Evolutionary conservation across 2,329 filamentous ascomycete genomes (phyloP), one percentile per base, ranked within the genome.

Genomic region (Xylariaceae sp.): DNA sequence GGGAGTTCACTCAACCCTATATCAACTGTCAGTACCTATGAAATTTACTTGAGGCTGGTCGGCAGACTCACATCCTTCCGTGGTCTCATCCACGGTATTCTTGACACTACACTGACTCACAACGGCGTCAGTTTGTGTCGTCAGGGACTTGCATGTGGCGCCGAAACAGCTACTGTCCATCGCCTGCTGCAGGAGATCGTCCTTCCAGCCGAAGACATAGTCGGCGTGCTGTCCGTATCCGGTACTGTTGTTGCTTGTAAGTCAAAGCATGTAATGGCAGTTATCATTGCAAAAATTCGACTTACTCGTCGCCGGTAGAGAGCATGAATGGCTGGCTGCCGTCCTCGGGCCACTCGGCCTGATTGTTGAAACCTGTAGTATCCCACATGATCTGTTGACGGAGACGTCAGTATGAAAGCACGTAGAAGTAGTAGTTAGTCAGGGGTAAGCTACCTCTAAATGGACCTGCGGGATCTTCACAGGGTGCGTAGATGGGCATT

Each of bases 201-300:
- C 49, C 41, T 61, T 56, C 59, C 59, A 62, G 3, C 59, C 59
- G 48, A 62, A 62, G 6, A 62, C 59, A 18, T 60, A 60, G 36
- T 62, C 59, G 6, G 47, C 58, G 30, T 62, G 58, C 19, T 60
- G 59, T 9, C 58, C 59, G 14, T 56, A 62, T 11, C 59, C 59
- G 31, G 55, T 60, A 22, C 57, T 60, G 19, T 4, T n/a, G 2
- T 12, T 11, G 41, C 6, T 15, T 45, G n/a, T n/a, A 6, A 15
- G 39, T 6, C 3, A 3, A 39, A 19, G 5, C 31, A 10, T 31
- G 18, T 15, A 49, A 44, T 36, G 18, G 5, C 14, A 6, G 22
- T 19, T 46, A 10, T 40, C n/a, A 38, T 27, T 12, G 19, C 14
- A 33, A 14, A 39, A 11, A 19, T 36, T 6, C 30, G n/a, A 5